Evolutionary conservation across 108 stramenopile species (phyloP), one percentile per base, ranked within the genome.

Genomic region (Schizochytrium sp.): DNA sequence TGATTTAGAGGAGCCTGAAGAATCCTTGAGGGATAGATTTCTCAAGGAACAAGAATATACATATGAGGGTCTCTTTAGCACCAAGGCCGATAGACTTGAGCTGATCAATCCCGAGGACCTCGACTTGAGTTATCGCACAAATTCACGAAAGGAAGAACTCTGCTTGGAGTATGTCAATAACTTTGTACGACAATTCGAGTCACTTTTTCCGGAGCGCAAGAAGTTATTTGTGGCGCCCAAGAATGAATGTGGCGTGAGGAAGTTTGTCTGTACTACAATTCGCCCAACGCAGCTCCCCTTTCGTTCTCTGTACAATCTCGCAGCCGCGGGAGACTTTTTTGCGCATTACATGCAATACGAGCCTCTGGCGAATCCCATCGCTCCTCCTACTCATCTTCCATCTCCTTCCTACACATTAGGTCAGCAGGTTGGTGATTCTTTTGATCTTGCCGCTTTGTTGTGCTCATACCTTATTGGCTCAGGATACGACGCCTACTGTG

Each of bases 401-500:
- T 88, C 90, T 12, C 93, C 94, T 7, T 19, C 92, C 13, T 94
- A 93, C 88, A 93, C 94, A 46, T 57, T 96, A 28, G 91, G 90
- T 10, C 94, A 95, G 92, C 87, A 89, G 3, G 89, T 89, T 47
- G 96, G 95, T 50, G 96, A 96, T 59, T 88, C 87, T 57, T 95
- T 96, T 61, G 95, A 97, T 83, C 90, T 94, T n/a, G 89, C 95
- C 8, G 88, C 91, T 57, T 69, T 95, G 46, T 88, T 96, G 3
- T 91, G 91, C 72, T 94, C 94, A 19, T 91, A 94, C 10, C 90
- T 97, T 2, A 72, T 95, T 13, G 96, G 96, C n/a, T 91, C 92
- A 19, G 95, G 95, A 13, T 96, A 94, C 89, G 95, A 96, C 87
- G 95, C 96, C 0, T 95, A 93, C 91, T 95, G 96, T 4, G 95